Conservation (phyloP, 148 eudicot genomes). For the Euryodendron excelsum region DNA sequence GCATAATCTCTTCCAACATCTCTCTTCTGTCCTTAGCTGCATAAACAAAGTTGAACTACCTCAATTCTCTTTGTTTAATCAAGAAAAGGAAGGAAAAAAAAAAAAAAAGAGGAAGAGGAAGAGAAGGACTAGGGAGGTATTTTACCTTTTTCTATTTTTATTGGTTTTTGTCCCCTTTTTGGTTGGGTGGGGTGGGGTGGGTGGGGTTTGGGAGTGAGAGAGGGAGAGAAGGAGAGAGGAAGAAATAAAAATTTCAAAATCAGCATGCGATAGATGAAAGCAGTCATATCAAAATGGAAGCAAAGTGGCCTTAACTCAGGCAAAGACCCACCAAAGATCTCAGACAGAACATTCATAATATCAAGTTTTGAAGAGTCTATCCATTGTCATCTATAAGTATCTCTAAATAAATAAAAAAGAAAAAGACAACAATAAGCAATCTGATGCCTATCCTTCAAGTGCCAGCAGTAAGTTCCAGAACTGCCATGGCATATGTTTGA, state of each 20-base stretch:
- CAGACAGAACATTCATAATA: too few relatives aligned
- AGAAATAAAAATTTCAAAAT: too few relatives aligned
- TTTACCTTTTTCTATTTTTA: neutral
- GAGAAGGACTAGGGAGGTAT: neutral
- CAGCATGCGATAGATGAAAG: neutral
- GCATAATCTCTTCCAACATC: slow-evolving; percentile 96
- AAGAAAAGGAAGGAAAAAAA: neutral
- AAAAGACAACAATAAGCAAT: neutral
- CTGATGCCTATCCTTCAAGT: neutral
- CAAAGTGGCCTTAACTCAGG: neutral
- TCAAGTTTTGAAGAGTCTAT: neutral
- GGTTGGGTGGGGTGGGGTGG: too few relatives aligned
- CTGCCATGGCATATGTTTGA: neutral
- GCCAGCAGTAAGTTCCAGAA: neutral
- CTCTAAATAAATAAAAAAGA: neutral
- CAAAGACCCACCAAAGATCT: neutral
- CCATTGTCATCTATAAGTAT: neutral
- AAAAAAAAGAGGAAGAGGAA: neutral
- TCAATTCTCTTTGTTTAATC: neutral
- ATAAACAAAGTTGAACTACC: slow-evolving; percentile 20
- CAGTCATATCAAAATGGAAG: neutral
- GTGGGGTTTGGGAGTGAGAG: too few relatives aligned
- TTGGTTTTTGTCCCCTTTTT: neutral
- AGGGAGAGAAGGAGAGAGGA: too few relatives aligned
- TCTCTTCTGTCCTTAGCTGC: slow-evolving; percentile 97